Conservation (phyloP, 306 rosid species). For the Quercus glauca region DNA sequence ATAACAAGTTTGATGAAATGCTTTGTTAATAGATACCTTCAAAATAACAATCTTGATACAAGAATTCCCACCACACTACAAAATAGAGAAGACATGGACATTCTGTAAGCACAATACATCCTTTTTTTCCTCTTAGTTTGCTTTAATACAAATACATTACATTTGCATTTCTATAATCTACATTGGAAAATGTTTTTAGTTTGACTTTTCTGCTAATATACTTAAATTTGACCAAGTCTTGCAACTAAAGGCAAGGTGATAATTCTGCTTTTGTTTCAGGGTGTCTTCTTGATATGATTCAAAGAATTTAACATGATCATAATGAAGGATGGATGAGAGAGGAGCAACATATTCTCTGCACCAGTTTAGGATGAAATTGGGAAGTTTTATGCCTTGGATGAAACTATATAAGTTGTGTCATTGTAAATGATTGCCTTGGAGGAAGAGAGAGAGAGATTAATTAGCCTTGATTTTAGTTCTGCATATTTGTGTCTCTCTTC, state of each 20-base stretch:
- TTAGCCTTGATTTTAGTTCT: constrained; percentile 13
- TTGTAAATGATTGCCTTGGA: constrained; percentile 14
- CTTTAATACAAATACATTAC: background rate
- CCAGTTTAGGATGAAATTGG: constrained; percentile 6
- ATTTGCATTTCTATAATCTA: too few species aligned
- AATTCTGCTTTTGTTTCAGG: constrained; percentile 22
- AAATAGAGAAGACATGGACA: constrained; percentile 21
- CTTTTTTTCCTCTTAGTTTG: background rate
- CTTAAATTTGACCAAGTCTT: too few species aligned
- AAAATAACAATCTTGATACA: constrained; percentile 31
- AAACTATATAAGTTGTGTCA: constrained; percentile 12
- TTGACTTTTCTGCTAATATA: too few species aligned
- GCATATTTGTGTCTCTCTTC: background rate
- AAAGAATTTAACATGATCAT: background rate
- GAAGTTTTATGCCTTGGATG: constrained; percentile 8
- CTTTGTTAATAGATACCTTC: constrained; percentile 40
- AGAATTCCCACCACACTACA: constrained; percentile 16
- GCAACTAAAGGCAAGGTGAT: background rate
- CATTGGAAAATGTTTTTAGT: too few species aligned
- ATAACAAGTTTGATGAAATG: background rate
- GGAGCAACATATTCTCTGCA: background rate
- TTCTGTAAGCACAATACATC: constrained; percentile 40
- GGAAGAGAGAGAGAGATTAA: constrained; percentile 15
- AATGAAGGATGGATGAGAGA: constrained; percentile 6
- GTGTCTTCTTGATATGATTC: constrained; percentile 9